Evolutionary conservation across 176 grass and related monocot species (phyloP), one percentile per base, ranked within the genome.

Genomic region (Elymus sibiricus): DNA sequence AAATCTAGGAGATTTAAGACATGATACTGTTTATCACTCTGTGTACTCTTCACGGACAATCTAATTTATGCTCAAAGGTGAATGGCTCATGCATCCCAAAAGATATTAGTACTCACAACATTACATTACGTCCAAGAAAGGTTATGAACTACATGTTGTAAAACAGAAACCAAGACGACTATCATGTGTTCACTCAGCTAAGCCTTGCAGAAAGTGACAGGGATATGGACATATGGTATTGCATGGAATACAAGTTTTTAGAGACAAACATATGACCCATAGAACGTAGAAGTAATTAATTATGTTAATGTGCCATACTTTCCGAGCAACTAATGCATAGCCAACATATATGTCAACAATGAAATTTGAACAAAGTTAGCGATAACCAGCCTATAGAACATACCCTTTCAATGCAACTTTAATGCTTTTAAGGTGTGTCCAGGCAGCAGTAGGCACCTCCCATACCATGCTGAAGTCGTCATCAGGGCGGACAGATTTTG

Each of bases 401-500:
- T 92, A 98, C 96, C 93, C 92, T 74, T 88, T 94, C 71, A 98
- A 22, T 75, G 96, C 93, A 71, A 86, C 88, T 77, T 88, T 90
- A 76, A 98, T 98, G 74, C 90, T 95, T 82, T 98, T 98, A 86
- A 98, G 90, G 88, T 95, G 96, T 74, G 96, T 94, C 96, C 93
- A 98, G 31, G 96, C 96, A 87, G 93, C 86, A 91, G 87, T 67
- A 81, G 96, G 96, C 60, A 98, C 96, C 90, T 98, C 96, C 96
- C 96, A 98, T 46, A 98, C 96, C 96, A 98, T 94, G 75, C 92
- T 95, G 81, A 98, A 98, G 83, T 92, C 88, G 83, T 98, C 93
- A 92, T 98, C 96, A 81, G 96, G 93, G 28, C 96, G 83, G n/a
- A 98, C 96, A 9, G 96, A 98, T 87, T 74, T 88, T 73, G 96